Evolutionary conservation across 2,329 filamentous ascomycete species (phyloP), one percentile per base, ranked within the genome.

Genomic region (Penicillium frequentans): DNA sequence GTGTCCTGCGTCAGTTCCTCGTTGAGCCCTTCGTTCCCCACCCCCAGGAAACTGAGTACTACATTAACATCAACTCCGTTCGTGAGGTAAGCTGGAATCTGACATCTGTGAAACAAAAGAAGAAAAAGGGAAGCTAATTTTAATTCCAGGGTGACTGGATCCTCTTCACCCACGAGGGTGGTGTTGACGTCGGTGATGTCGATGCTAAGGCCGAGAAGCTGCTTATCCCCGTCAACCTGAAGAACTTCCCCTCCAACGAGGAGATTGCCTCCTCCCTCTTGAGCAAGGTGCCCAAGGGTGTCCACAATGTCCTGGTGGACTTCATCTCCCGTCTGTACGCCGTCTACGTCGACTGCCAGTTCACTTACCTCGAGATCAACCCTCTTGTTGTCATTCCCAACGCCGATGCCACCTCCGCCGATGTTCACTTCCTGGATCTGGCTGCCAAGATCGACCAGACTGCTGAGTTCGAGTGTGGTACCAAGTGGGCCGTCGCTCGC

Each of bases 281-380:
- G 75, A 93, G 88, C 80, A 95, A 99, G 79, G 92, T 99, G 47
- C 95, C 95, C 71, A 82, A 91, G 81, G 93, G 93, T 76, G 85
- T 99, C 52, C 95, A 99, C 86, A 97, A 96, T 74, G 95, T 99
- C 73, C 87, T 99, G 59, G 90, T 99, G 63, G 95, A 99, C 85
- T 99, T 99, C 86, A 99, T 99, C 82, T 91, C 91, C 73, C 89
- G 95, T 71, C 85, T 99, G 67, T 99, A 99, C 77, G 95, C 93
- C 70, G 95, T 99, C 81, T 99, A 98, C 74, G 95, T 98, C 65
- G 95, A 99, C 84, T 96, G 91, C 87, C 95, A 99, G 81, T 99
- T 99, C 86, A 98, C 95, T 73, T 99, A 99, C 84, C 91, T 99
- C 70, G 95, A 99, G 82, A 99, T 99, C 85, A 99, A 99, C 87